These are phyloP conservation scores for Ceratocystis ficicola DNA, from an alignment of 2,329 filamentous ascomycete genomes.

Conservation along the genomic window DNA sequence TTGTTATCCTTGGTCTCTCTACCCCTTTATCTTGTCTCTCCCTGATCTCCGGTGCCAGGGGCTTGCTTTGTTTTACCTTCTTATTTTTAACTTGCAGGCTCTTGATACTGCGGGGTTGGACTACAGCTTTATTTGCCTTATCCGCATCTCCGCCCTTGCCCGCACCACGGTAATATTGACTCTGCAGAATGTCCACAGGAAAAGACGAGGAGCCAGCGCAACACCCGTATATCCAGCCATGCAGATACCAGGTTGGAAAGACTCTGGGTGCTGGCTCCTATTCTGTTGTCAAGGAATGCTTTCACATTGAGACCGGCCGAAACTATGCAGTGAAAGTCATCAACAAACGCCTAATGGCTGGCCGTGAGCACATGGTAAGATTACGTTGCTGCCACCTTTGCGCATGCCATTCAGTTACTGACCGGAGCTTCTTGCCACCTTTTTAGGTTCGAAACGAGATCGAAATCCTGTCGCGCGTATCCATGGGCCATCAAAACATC, in stretches of 20 bases:
- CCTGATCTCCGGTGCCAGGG: background rate
- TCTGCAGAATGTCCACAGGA: background rate
- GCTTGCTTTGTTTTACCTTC: constrained; percentile 8
- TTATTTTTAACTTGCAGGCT: background rate
- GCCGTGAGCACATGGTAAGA: constrained; percentile 89
- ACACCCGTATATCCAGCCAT: constrained; percentile 69
- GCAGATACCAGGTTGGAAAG: constrained; percentile 97
- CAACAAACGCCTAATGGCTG: constrained; percentile 96
- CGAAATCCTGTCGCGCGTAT: constrained; percentile 92
- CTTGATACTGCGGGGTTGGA: constrained; percentile 12
- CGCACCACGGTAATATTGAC: background rate
- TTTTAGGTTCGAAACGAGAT: constrained; percentile 88
- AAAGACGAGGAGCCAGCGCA: background rate
- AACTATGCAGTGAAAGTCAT: constrained; percentile 99
- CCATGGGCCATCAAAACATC: constrained; percentile 97
- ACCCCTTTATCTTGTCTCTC: background rate
- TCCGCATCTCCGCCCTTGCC: background rate
- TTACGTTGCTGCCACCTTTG: background rate
- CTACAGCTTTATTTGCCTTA: background rate
- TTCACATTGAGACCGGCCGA: constrained; percentile 92
- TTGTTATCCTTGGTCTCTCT: background rate
- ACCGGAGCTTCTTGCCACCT: background rate
- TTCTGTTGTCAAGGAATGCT: constrained; percentile 96
- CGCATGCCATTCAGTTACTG: background rate
- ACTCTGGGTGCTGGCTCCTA: constrained; percentile 93